Conservation (phyloP, 2,329 filamentous ascomycete species). For the Aschersonia sp. region DNA sequence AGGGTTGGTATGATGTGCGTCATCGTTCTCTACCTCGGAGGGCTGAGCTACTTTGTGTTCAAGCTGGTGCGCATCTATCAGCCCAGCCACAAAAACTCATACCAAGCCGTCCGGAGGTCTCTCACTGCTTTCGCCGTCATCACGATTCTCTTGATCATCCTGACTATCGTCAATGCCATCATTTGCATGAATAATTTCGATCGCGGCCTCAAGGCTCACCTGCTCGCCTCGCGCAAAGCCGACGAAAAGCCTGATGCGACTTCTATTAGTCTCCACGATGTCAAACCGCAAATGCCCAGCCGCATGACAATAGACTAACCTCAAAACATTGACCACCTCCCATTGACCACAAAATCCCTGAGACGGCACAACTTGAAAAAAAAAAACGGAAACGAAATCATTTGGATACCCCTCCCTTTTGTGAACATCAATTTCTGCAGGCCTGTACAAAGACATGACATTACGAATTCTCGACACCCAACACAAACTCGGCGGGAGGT, state of each 20-base stretch:
- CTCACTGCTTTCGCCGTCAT: constrained; percentile 90
- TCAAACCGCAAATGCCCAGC: constrained; percentile 38
- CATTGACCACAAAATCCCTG: too few species aligned
- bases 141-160: constrained; percentile 73
- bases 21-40: constrained; percentile 78
- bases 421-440: background rate
- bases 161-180: constrained; percentile 77
- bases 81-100: constrained; percentile 40
- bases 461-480: background rate
- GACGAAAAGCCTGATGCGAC: constrained; percentile 41
- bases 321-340: too few species aligned
- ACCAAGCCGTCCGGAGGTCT: constrained; percentile 66
- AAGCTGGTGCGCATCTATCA: constrained; percentile 95
- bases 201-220: constrained; percentile 75
- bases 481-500: too few species aligned
- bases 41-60: constrained; percentile 90
- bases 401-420: background rate
- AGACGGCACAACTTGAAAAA: background rate
- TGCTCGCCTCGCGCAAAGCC: constrained; percentile 38
- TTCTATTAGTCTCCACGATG: constrained; percentile 40
- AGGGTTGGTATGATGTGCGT: constrained; percentile 60
- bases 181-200: constrained; percentile 86
- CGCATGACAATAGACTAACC: constrained; percentile 48
- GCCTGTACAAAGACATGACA: background rate
- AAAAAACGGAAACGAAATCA: background rate